Conservation (phyloP, 495 filamentous ascomycete genomes). For the Chaetomium tenue region DNA sequence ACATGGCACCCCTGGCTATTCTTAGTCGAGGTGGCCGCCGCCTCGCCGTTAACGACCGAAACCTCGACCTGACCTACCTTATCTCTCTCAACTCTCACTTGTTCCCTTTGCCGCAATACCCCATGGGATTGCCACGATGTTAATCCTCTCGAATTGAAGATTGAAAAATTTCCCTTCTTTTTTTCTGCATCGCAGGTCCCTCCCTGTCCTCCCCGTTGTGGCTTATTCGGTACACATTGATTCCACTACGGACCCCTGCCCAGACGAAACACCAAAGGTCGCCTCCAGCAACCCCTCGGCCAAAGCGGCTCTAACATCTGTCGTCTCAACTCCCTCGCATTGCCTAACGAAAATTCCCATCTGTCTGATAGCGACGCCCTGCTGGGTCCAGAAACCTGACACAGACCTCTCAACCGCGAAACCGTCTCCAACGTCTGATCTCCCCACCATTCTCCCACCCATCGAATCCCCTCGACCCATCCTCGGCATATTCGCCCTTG, state of each 20-base stretch:
- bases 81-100: neutral
- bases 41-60: neutral
- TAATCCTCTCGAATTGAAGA: neutral
- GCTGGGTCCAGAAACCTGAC: constrained; percentile 37
- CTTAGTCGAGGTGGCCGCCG: constrained; percentile 15
- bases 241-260: constrained; percentile 34
- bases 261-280: constrained; percentile 41
- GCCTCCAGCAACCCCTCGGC: constrained; percentile 31
- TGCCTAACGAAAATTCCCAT: constrained; percentile 26
- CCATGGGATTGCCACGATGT: neutral
- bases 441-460: constrained; percentile 21
- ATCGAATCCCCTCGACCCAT: constrained; percentile 18
- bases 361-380: constrained; percentile 37
- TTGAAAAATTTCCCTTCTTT: neutral
- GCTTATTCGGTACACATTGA: neutral
- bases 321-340: constrained; percentile 44
- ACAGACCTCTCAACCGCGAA: constrained; percentile 42
- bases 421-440: constrained; percentile 41
- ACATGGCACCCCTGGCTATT: constrained; percentile 14
- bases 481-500: constrained; percentile 1
- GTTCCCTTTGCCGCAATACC: neutral
- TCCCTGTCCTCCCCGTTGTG: neutral
- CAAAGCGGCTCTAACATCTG: constrained; percentile 45
- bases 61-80: neutral
- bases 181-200: neutral